Conservation (phyloP, 495 filamentous ascomycete genomes). For the Apiosordaria backusii region DNA sequence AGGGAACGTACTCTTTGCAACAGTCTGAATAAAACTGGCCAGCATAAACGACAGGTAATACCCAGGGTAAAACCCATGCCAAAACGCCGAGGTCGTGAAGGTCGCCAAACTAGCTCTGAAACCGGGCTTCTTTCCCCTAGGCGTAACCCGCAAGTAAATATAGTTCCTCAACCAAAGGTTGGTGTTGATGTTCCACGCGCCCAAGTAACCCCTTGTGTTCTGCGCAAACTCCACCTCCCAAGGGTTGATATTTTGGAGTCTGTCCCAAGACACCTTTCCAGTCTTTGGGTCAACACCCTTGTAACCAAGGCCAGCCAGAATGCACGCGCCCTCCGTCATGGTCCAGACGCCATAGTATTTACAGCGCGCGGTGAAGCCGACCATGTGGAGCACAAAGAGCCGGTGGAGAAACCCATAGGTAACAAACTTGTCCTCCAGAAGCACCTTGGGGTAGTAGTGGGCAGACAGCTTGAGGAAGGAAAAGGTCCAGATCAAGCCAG, state of each 20-base stretch:
- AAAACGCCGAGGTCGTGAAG: constrained; percentile 89
- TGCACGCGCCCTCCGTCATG: constrained; percentile 90
- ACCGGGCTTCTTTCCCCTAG: constrained; percentile 91
- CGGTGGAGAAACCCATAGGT: constrained; percentile 65
- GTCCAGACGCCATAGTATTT: constrained; percentile 98
- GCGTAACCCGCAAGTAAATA: constrained; percentile 91
- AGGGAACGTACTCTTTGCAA: constrained; percentile 75
- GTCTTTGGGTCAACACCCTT: constrained; percentile 84
- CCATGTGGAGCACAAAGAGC: constrained; percentile 74
- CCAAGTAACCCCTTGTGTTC: constrained; percentile 84
- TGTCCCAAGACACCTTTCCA: constrained; percentile 81
- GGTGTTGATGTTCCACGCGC: constrained; percentile 97
- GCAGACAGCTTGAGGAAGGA: constrained; percentile 69
- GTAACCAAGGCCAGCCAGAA: constrained; percentile 89
- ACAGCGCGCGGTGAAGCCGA: constrained; percentile 71
- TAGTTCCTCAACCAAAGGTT: constrained; percentile 97
- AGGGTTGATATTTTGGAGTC: constrained; percentile 82
- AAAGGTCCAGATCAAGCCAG: constrained; percentile 74
- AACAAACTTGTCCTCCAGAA: constrained; percentile 57
- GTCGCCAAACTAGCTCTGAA: constrained; percentile 94
- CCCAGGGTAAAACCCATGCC: constrained; percentile 97
- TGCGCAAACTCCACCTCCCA: constrained; percentile 81
- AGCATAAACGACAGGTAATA: constrained; percentile 92
- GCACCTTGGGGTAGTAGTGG: constrained; percentile 59
- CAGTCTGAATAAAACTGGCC: constrained; percentile 84